Percentiles rank a stretch among this genome's conserved stretches.
Evolutionary conservation across 805 yeast genomes (phyloP).

Genomic region (Kazachstania martiniae): DNA sequence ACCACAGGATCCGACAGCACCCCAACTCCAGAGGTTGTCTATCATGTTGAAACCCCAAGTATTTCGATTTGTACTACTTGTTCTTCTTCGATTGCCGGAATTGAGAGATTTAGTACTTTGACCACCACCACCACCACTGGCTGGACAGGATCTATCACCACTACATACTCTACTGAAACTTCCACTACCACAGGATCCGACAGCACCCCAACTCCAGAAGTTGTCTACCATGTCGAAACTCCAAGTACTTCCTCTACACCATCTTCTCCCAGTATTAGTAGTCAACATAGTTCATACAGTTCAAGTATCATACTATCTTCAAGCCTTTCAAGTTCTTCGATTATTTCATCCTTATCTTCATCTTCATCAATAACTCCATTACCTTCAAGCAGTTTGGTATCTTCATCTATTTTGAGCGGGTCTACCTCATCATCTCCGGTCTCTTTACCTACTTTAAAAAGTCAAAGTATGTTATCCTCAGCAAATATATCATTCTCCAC

Average conservation of each 20-base stretch:
- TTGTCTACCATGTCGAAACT: constrained; percentile 11
- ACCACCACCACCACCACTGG: constrained; percentile 8
- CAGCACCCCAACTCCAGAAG: constrained; percentile 5
- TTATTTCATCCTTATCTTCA: background rate
- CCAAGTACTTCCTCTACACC: constrained; percentile 3
- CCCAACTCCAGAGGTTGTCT: constrained; percentile 8
- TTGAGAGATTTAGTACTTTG: no score
- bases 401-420: background rate
- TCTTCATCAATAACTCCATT: background rate
- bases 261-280: no score
- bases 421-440: background rate
- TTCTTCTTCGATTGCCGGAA: no score
- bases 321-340: background rate
- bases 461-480: background rate
- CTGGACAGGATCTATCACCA: constrained; percentile 8
- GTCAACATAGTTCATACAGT: background rate
- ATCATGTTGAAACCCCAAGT: constrained; percentile 9
- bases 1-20: constrained; percentile 6
- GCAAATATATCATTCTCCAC: background rate
- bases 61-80: no score
- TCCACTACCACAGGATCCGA: constrained; percentile 6
- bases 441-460: background rate
- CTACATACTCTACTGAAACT: constrained; percentile 8
- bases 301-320: background rate
- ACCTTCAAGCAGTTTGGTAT: background rate